Conservation (phyloP, 2,329 filamentous ascomycete species). For the Cladosporium sphaerospermum region DNA sequence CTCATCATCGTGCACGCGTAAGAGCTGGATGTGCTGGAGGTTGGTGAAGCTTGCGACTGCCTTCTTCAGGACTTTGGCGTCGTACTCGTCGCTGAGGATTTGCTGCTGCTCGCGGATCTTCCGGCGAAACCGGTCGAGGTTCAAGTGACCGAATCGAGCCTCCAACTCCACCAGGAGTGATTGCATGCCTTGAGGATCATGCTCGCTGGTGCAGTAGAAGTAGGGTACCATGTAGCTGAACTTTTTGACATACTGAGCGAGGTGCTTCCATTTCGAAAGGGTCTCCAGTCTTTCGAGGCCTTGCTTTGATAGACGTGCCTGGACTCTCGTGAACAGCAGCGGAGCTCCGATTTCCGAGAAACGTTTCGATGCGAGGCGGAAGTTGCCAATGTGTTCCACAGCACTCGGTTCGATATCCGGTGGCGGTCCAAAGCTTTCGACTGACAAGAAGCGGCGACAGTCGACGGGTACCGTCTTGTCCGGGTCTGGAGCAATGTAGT, state of each 20-base stretch:
- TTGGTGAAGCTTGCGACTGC: conserved; percentile 54
- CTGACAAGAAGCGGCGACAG: conserved; percentile 45
- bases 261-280: conserved; percentile 44
- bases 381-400: conserved; percentile 39
- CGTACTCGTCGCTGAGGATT: conserved; percentile 46
- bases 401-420: conserved; percentile 37
- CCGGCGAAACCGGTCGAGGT: conserved; percentile 26
- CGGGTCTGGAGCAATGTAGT: conserved; percentile 47
- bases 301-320: conserved; percentile 45
- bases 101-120: conserved; percentile 46
- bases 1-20: conserved; percentile 55
- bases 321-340: conserved; percentile 47
- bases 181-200: conserved; percentile 3
- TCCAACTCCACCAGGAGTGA: conserved; percentile 23
- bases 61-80: conserved; percentile 47
- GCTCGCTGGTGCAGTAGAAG: conserved; percentile 49
- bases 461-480: conserved; percentile 46
- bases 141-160: conserved; percentile 29
- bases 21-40: conserved; percentile 59
- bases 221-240: conserved; percentile 56
- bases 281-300: conserved; percentile 46
- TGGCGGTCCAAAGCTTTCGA: conserved; percentile 45
- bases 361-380: conserved; percentile 44
- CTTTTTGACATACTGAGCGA: conserved; percentile 51
- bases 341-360: conserved; percentile 47